Conservation (phyloP, 371 early-diverging fungal genomes). For the Actinomortierella ambigua region DNA sequence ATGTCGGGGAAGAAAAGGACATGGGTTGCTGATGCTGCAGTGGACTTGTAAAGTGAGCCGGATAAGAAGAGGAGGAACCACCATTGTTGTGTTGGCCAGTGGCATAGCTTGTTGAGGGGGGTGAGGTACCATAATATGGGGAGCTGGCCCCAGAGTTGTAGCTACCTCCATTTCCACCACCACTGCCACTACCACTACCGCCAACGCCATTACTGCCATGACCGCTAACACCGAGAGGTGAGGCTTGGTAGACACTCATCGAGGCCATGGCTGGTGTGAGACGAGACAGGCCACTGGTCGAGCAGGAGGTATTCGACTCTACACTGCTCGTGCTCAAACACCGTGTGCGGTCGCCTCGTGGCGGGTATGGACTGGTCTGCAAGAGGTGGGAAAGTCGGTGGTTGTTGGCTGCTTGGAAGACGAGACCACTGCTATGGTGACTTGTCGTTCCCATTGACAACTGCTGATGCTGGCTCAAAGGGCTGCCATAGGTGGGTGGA, state of each 20-base stretch:
- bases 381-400: neutral
- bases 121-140: conserved; percentile 31
- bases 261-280: conserved; percentile 34
- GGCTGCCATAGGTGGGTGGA: conserved; percentile 17
- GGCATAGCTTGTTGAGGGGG: conserved; percentile 18
- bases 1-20: conserved; percentile 15
- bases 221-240: neutral
- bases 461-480: neutral
- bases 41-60: conserved; percentile 32
- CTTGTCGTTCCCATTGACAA: conserved; percentile 2
- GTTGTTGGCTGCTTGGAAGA: conserved; percentile 7
- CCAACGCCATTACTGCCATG: too few relatives aligned
- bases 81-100: conserved; percentile 22
- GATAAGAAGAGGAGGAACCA: conserved; percentile 20
- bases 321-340: conserved; percentile 39
- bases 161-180: conserved; percentile 5
- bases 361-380: too few relatives aligned
- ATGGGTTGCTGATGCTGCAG: conserved; percentile 16
- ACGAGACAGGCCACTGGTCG: conserved; percentile 21
- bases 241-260: conserved; percentile 33
- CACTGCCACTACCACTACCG: too few relatives aligned
- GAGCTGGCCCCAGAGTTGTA: conserved; percentile 27
- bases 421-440: conserved; percentile 12
- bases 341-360: conserved; percentile 18
- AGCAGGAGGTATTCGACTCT: conserved; percentile 32